Percentiles rank a stretch among this genome's conserved stretches.
phyloP scores from a whole-genome alignment of 1,139 yeast species.

The Blastobotrys malaysiensis region DNA sequence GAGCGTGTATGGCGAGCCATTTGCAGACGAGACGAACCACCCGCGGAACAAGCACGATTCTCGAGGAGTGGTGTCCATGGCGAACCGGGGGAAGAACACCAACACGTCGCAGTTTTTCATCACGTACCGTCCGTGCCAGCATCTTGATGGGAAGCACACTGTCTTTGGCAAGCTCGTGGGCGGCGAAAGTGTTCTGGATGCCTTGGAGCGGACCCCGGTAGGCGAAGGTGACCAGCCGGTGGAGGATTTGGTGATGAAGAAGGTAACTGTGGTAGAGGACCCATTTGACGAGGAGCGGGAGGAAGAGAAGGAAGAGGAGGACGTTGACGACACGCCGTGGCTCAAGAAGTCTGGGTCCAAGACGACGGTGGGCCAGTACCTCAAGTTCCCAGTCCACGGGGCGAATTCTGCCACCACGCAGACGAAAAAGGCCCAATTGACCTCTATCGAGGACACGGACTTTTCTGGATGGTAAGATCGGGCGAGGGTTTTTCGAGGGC shows the following conservation, averaged over 20 bases:
- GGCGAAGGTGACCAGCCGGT: constrained; percentile 33
- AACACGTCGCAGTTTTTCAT: constrained; percentile 79
- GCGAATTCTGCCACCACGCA: not conserved
- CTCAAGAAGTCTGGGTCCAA: constrained; percentile 12
- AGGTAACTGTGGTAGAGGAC: constrained; percentile 74
- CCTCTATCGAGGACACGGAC: constrained; percentile 21
- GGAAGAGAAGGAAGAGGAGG: constrained; percentile 10
- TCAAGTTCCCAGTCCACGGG: constrained; percentile 10
- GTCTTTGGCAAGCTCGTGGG: constrained; percentile 75
- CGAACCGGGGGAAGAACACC: constrained; percentile 57
- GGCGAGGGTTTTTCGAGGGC: not conserved
- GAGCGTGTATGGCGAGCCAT: constrained; percentile 33
- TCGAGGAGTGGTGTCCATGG: constrained; percentile 82
- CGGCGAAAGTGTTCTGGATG: constrained; percentile 70
- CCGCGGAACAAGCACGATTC: constrained; percentile 59
- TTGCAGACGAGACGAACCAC: constrained; percentile 56
- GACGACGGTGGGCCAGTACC: constrained; percentile 24
- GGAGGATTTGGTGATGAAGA: constrained; percentile 36
- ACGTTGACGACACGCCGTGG: constrained; percentile 28
- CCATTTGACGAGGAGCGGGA: constrained; percentile 52
- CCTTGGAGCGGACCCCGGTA: constrained; percentile 47
- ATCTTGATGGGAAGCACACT: constrained; percentile 68
- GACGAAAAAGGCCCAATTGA: constrained; percentile 14
- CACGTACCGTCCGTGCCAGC: constrained; percentile 65
- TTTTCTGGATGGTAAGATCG: constrained; percentile 25